Evolutionary conservation across 2,329 filamentous ascomycete species (phyloP), one percentile per base, ranked within the genome.

Genomic region (Pyricularia pennisetigena): DNA sequence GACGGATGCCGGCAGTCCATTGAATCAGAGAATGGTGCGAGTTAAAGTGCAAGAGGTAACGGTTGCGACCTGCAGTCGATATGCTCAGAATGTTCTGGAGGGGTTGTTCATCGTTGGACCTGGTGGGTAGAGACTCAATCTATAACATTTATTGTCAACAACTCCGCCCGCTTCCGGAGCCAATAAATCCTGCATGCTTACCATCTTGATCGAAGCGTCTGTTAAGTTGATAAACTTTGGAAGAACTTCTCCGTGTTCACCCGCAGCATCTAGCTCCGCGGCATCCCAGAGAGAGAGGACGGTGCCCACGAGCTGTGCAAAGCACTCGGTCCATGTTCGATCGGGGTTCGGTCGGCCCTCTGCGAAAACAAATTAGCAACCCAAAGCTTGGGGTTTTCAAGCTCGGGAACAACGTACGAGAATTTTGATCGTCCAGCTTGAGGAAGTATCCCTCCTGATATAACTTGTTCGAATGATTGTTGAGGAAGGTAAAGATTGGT

Each of bases 381-480:
- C 29, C n/a, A n/a, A 5, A 23, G 4, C 14, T n/a, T 28, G 3
- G 23, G 2, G 1, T 24, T 68, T 65, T 68, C 64, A 7, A 67
- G n/a, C 49, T 59, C 24, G 54, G 16, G 14, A 66, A 59, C 41
- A 69, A 86, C 92, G 74, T 86, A 97, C 94, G 89, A 68, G 88
- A 90, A 75, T 98, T 96, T 73, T 97, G 88, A 78, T 99, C 95
- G 78, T 97, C 94, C 65, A 99, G 82, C 80, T 98, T 99, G 73
- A 99, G 81, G 73, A 99, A 98, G 76, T 98, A 99, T 54, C 95
- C 95, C 80, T 99, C 95, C 73, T 97, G 94, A 77, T 98, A 99
- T 68, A 98, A 82, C 80, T 98, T 98, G 79, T 97, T 97, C 69
- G 88, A 90, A 78, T 99, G 95, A 79, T 90, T 95, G 80, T 97